phyloP scores from a whole-genome alignment of 2,329 filamentous ascomycete species.

The Talaromyces sp. region DNA sequence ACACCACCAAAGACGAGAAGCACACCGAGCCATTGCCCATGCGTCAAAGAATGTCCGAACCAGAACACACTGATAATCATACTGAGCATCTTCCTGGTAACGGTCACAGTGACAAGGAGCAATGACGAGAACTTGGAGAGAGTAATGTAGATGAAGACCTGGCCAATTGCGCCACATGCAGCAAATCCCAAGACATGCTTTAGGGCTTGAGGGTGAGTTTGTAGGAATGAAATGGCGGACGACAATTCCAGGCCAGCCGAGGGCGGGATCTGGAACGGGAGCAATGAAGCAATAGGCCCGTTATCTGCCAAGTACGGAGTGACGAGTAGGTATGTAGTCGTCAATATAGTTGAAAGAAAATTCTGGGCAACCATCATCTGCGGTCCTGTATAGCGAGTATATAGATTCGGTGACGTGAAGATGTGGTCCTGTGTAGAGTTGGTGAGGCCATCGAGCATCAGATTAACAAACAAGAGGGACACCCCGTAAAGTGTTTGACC shows the following conservation, averaged over 20 bases:
- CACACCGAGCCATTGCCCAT: conserved; percentile 93
- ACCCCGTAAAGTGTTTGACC: conserved; percentile 66
- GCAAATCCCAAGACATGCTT: conserved; percentile 87
- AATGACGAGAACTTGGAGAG: conserved; percentile 87
- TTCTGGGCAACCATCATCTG: conserved; percentile 99
- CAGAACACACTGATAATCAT: conserved; percentile 95
- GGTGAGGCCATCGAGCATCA: conserved; percentile 91
- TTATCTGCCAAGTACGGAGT: conserved; percentile 68
- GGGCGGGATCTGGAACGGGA: conserved; percentile 54
- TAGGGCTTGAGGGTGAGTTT: conserved; percentile 72
- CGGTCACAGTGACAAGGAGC: conserved; percentile 89
- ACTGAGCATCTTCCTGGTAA: conserved; percentile 97
- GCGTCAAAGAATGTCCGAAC: conserved; percentile 80
- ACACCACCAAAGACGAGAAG: conserved; percentile 91
- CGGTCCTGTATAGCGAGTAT: conserved; percentile 76
- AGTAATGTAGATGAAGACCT: conserved; percentile 97
- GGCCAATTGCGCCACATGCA: conserved; percentile 82
- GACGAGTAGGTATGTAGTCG: conserved; percentile 67
- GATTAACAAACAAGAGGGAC: conserved; percentile 76
- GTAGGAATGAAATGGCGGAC: conserved; percentile 76
- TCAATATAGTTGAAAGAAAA: conserved; percentile 74
- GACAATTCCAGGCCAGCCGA: conserved; percentile 68
- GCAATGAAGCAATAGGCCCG: conserved; percentile 58
- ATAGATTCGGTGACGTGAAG: conserved; percentile 59
- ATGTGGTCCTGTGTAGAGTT: conserved; percentile 97